Base-by-base conservation (phyloP, 1,284 basidiomycete genomes). In the Ceratobasidium theobromae region DNA sequence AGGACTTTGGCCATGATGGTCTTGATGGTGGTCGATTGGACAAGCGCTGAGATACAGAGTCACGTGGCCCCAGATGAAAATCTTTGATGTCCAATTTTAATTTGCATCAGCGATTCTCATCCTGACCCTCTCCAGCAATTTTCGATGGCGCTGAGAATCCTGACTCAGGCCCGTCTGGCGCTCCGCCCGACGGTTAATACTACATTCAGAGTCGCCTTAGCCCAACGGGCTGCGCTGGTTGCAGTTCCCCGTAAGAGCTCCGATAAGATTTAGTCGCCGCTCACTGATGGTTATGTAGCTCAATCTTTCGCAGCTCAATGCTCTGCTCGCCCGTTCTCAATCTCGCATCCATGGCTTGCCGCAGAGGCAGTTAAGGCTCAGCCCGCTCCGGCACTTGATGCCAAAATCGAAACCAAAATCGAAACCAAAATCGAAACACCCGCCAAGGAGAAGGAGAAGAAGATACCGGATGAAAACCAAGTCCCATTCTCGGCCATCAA, bases 401-500 rank as follows among this genome's bases (percentile, higher is more conserved):
- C 21, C 27, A 32, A 21, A 6, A 28, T 30, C 23, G 52, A 32
- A 32, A n/a, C n/a, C n/a, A n/a, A n/a, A n/a, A n/a, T n/a, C n/a
- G n/a, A n/a, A n/a, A n/a, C n/a, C n/a, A n/a, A n/a, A n/a, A n/a
- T n/a, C n/a, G 32, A 30, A 48, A 5, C 45, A 4, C 5, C 45
- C 23, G n/a, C 11, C n/a, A 48, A 48, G 14, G n/a, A n/a, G 21
- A 23, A 14, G 1, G 25, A 49, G 45, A 12, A 14, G n/a, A 43
- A 66, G 30, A 27, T 18, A 23, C 43, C 18, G 21, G 21, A 23
- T 18, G 45, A 23, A 14, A 25, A 48, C 21, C 6, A 1, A 14
- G 25, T 74, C 1, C 74, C 77, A 0, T 86, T 86, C 74, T 64
- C 71, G 25, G 73, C 76, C 14, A 74, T 87, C 25, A 74, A 79